Evolutionary conservation across 2,329 filamentous ascomycete species (phyloP), one percentile per base, ranked within the genome.

Genomic region (Polychaeton citri): DNA sequence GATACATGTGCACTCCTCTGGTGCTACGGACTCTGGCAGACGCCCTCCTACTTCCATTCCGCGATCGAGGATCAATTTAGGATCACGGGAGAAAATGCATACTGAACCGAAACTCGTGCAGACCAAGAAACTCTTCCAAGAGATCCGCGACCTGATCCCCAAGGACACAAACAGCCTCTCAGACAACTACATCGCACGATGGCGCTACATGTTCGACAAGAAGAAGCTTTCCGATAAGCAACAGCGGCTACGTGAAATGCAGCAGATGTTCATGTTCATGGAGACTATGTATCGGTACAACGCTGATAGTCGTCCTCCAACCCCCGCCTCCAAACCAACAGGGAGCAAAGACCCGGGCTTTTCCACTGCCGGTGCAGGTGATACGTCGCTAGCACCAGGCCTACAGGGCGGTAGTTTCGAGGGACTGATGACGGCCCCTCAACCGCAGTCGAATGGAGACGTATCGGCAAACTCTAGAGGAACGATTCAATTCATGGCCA

Each of bases 181-280:
- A 3, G 24, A 28, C 12, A 28, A 28, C 7, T 15, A 28, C 24
- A 10, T 10, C 12, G 24, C 24, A 7, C 24, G 24, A 28, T 28
- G 24, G 24, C 24, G 24, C 5, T 28, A 12, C 7, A 28, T 28
- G 24, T 15, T 28, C 12, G 24, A 28, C 24, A 28, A 28, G 24
- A 28, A 28, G 24, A 28, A 28, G 24, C 24, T 28, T 28, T 28
- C 24, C 5, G 24, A 28, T 12, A 28, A 28, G 7, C 24, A 28
- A 15, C 24, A 28, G 24, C 24, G 24, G 7, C 24, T 28, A 15
- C 24, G 24, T 15, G 24, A 28, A 7, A 12, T 28, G 7, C 24
- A 28, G 24, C 24, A 28, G 24, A 28, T 28, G 24, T 28, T 28
- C 24, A 28, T 28, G 24, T 28, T 28, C 24, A 28, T 28, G 24